Conservation (phyloP, 768 basidiomycete species). For the Tulasnella sp. region DNA sequence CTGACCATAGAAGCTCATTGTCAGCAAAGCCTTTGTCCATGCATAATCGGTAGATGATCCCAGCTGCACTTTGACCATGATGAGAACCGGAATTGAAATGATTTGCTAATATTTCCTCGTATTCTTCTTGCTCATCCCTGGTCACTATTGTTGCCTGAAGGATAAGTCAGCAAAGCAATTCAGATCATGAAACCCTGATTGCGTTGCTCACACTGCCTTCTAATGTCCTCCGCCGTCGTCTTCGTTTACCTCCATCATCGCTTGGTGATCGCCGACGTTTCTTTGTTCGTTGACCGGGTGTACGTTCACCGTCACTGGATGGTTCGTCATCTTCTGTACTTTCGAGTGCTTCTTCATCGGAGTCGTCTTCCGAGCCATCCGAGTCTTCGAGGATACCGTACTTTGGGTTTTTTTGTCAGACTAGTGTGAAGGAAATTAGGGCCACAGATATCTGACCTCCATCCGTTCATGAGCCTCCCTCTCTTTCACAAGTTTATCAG, state of each 20-base stretch:
- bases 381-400: too few relatives aligned
- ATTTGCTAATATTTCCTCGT: conserved; percentile 54
- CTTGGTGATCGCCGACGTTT: conserved; percentile 19
- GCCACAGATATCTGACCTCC: too few relatives aligned
- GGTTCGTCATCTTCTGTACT: conserved; percentile 37
- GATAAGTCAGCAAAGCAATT: background rate
- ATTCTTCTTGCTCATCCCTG: conserved; percentile 52
- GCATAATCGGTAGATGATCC: conserved; percentile 79
- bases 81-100: conserved; percentile 78
- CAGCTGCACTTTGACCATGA: conserved; percentile 80
- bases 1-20: conserved; percentile 84
- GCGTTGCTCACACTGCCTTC: conserved; percentile 18
- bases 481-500: conserved; percentile 54
- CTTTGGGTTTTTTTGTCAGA: too few relatives aligned
- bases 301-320: conserved; percentile 30
- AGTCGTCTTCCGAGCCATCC: conserved; percentile 61
- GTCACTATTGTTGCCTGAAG: conserved; percentile 44
- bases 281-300: conserved; percentile 26
- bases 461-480: conserved; percentile 74
- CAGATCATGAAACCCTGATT: background rate
- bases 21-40: conserved; percentile 85
- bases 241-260: conserved; percentile 4
- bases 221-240: conserved; percentile 1
- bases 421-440: too few relatives aligned
- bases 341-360: conserved; percentile 35